Percentiles rank a stretch among this genome's conserved stretches.
These are phyloP conservation scores for Geotrichum aggregatum DNA, from an alignment of 1,139 yeast species.

Conservation along the genomic window DNA sequence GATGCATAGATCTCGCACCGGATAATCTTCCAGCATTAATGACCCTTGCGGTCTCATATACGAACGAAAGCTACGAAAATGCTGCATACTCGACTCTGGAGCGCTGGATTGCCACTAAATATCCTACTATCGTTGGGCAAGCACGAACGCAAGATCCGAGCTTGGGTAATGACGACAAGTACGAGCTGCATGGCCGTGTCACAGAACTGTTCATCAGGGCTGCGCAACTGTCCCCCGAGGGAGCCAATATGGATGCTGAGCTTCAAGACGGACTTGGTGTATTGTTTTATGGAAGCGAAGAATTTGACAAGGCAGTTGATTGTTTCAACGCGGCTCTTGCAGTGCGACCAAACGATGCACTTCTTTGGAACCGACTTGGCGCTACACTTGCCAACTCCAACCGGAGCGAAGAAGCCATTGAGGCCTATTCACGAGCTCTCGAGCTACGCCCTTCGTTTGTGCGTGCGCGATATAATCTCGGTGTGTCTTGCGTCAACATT, in stretches of 20 bases:
- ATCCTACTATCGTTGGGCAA: constrained; percentile 65
- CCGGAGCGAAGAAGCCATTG: constrained; percentile 90
- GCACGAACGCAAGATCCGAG: constrained; percentile 61
- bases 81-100: constrained; percentile 93
- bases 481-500: constrained; percentile 90
- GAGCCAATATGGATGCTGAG: constrained; percentile 84
- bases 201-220: constrained; percentile 77
- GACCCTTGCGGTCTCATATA: constrained; percentile 87
- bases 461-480: constrained; percentile 89
- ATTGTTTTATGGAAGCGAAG: constrained; percentile 86
- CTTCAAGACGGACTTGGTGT: constrained; percentile 93
- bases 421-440: constrained; percentile 84
- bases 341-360: constrained; percentile 81
- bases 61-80: constrained; percentile 93
- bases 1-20: constrained; percentile 77
- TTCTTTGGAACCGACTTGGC: constrained; percentile 91
- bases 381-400: constrained; percentile 93
- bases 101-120: constrained; percentile 88
- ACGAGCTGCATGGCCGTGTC: constrained; percentile 73
- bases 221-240: constrained; percentile 79
- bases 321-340: constrained; percentile 86
- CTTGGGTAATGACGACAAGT: constrained; percentile 66
- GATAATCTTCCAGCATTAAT: constrained; percentile 74
- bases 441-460: constrained; percentile 92
- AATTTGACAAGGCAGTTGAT: constrained; percentile 87